Evolutionary conservation across 352 stramenopile genomes (phyloP).

Genomic region (Pythium phragmitis): DNA sequence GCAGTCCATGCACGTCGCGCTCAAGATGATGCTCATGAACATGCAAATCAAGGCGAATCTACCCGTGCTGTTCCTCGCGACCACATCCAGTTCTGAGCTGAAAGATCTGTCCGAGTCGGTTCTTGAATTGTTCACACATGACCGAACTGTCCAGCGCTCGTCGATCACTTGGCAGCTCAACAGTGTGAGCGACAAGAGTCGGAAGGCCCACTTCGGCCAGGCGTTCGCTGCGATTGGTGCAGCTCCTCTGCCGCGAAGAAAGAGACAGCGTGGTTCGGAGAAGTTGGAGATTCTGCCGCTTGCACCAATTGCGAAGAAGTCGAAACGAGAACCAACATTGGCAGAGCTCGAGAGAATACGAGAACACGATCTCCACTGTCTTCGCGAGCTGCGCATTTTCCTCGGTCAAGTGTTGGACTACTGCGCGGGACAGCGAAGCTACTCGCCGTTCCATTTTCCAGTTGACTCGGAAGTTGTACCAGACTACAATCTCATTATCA

Average conservation of each 20-base stretch:
- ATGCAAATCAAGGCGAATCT: conserved; percentile 69
- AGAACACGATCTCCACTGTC: conserved; percentile 77
- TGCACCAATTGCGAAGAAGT: conserved; percentile 43
- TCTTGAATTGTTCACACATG: conserved; percentile 55
- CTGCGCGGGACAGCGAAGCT: conserved; percentile 64
- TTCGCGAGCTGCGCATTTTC: conserved; percentile 89
- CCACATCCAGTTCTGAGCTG: conserved; percentile 39
- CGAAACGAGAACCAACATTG: conserved; percentile 29
- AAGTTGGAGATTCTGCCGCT: conserved; percentile 57
- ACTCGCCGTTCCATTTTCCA: conserved; percentile 66
- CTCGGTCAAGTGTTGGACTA: conserved; percentile 83
- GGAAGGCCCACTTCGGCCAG: conserved; percentile 60
- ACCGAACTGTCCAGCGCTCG: conserved; percentile 38
- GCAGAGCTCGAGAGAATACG: conserved; percentile 48
- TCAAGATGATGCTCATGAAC: conserved; percentile 83
- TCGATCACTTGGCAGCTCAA: conserved; percentile 49
- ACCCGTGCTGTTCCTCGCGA: conserved; percentile 77
- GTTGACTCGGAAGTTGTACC: conserved; percentile 79
- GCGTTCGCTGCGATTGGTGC: conserved; percentile 57
- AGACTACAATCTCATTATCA: conserved; percentile 90
- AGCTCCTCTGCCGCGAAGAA: conserved; percentile 34
- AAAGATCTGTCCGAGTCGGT: conserved; percentile 47
- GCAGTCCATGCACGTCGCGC: conserved; percentile 66
- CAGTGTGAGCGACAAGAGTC: conserved; percentile 27
- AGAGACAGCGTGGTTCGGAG: conserved; percentile 20